Evolutionary conservation across 2,329 filamentous ascomycete genomes (phyloP).

Genomic region (Rhynchosporium agropyri): DNA sequence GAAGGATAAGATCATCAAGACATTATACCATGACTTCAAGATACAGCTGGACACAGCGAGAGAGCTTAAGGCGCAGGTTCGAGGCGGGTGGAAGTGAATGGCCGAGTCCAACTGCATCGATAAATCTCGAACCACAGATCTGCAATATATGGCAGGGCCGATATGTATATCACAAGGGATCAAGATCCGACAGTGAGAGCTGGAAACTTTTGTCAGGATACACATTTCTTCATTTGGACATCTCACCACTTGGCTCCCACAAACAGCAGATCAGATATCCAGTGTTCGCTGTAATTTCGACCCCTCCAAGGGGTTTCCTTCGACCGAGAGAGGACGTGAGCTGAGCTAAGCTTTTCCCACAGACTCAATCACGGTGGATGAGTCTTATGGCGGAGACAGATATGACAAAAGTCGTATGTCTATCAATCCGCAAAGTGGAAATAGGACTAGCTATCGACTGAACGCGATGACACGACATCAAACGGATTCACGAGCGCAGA

Average conservation of each 20-base stretch:
- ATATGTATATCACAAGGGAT: not conserved
- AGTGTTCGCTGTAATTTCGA: too few species aligned
- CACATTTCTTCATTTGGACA: not conserved
- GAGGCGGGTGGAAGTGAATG: conserved; percentile 24
- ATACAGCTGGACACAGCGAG: conserved; percentile 57
- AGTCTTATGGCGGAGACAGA: too few species aligned
- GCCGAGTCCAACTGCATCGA: not conserved
- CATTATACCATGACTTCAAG: conserved; percentile 68
- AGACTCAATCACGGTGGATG: too few species aligned
- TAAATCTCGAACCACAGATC: not conserved
- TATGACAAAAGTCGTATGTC: too few species aligned
- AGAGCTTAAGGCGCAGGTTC: conserved; percentile 20
- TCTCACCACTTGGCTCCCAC: not conserved
- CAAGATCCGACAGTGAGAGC: not conserved
- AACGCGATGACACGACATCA: too few species aligned
- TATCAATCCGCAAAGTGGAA: too few species aligned
- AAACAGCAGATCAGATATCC: too few species aligned
- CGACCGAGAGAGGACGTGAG: too few species aligned
- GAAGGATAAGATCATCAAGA: conserved; percentile 57
- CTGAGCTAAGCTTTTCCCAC: too few species aligned
- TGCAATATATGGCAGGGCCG: not conserved
- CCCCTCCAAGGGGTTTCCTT: too few species aligned
- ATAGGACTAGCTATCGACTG: too few species aligned
- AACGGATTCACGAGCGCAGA: too few species aligned
- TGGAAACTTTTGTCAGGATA: conserved; percentile 4